These are phyloP conservation scores for Tolypocladium amazonense DNA, from an alignment of 2,329 filamentous ascomycete species.

Conservation along the genomic window DNA sequence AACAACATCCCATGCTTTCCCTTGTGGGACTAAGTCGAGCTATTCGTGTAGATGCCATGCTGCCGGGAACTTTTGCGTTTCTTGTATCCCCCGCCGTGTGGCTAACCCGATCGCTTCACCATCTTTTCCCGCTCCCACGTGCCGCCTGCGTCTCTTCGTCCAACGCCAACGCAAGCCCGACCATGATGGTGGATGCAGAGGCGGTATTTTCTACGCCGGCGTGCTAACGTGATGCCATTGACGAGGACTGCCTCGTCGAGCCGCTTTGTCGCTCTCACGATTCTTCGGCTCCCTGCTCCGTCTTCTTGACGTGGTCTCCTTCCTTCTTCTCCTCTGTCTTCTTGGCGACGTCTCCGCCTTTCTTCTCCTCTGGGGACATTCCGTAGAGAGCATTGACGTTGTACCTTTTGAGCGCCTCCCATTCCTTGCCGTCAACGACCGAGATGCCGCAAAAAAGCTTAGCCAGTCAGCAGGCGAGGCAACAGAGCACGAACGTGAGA, in stretches of 20 bases:
- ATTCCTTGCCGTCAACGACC: conserved; percentile 60
- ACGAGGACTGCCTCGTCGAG: not conserved
- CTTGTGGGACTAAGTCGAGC: not conserved
- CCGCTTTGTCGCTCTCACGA: not conserved
- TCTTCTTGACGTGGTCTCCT: not conserved
- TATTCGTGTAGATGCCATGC: not conserved
- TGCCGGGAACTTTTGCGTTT: not conserved
- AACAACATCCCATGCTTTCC: not conserved
- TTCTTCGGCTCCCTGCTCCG: not conserved
- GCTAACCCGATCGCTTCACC: not conserved
- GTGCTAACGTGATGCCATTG: not conserved
- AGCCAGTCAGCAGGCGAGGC: not conserved
- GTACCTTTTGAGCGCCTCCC: conserved; percentile 64
- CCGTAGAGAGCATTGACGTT: conserved; percentile 67
- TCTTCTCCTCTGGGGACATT: conserved; percentile 3
- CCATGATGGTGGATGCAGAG: not conserved
- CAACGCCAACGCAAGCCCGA: not conserved
- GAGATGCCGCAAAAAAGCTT: conserved; percentile 70
- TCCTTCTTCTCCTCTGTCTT: conserved; percentile 1
- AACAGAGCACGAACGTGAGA: not conserved
- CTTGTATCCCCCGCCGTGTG: not conserved
- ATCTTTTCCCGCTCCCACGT: not conserved
- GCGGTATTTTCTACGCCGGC: not conserved
- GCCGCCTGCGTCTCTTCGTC: not conserved
- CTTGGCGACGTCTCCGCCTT: not conserved